Base-by-base conservation (phyloP, 2,329 filamentous ascomycete species). In the Botrytis fragariae region DNA sequence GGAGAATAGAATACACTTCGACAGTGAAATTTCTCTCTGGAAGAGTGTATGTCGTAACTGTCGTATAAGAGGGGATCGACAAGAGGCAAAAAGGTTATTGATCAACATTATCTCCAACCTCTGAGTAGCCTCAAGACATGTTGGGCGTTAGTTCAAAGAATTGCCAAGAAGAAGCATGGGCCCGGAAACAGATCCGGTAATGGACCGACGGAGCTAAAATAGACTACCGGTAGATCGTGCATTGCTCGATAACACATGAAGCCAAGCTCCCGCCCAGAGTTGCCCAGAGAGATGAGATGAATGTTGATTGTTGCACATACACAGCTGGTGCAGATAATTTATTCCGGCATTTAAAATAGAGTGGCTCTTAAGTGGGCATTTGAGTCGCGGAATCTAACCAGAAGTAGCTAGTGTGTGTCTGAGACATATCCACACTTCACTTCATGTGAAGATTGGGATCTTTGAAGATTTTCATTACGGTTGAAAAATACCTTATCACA, bases 371-470 rank as follows among this genome's bases (percentile, higher is more conserved):
- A 1, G 18, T 57, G 18, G 29, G 48, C 65, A 37, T 20, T 42
- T 32, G 48, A 32, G 22, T 42, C 65, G 9, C 35, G 5, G 1
- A 32, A 10, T n/a, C 65, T 69, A 69, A 22, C 37, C n/a, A 32
- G 39, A 44, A 57, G 14, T 7, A 8, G 65, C 10, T 69, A 69
- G 48, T 42, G 12, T 10, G 7, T 57, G 37, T 57, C n/a, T 20
- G n/a, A 57, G 37, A 57, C 35, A 32, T 32, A 69, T 14, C 48
- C 65, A 69, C 48, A 44, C 22, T n/a, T 42, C 48, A 69, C 48
- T 57, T 69, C 65, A 54, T 69, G 16, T 57, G 48, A 69, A 69
- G 48, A 42, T 57, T 69, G 35, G 29, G 65, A 69, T 69, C 37
- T 69, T 59, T 69, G n/a, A 32, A 69, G 65, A 69, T 57, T 42